Base-by-base conservation (phyloP, 2,329 filamentous ascomycete genomes). In the Trichoderma koningiopsis region DNA sequence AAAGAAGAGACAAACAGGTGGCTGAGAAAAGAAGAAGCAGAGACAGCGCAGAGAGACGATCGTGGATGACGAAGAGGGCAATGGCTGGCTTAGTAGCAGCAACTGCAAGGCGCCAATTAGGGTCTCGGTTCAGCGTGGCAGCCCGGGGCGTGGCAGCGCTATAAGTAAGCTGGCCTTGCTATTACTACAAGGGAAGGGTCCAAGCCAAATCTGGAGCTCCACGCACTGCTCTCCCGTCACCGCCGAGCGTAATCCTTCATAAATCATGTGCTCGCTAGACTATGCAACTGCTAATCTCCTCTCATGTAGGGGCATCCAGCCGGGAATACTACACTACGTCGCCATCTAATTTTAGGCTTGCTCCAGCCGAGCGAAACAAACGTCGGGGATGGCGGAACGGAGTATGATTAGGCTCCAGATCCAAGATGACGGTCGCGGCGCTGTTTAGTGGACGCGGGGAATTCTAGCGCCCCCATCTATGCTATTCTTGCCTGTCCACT, bases 401-500 rank as follows among this genome's bases (percentile, higher is more conserved):
- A 24, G 47, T 5, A 49, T 19, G 5, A 29, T 24, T 29, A 62
- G 60, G 60, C 60, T 22, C 27, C 60, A 62, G 60, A 53, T 63
- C 31, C 47, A 37, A 37, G 60, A 33, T 35, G 55, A 11, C 8
- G 47, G 60, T 47, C 52, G 37, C 47, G 60, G 47, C 60, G 60
- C 47, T 55, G 47, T 27, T 43, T 63, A 63, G 60, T 40, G 60
- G 47, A 53, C 60, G 47, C 47, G 60, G 60, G 60, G 60, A 24
- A 14, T 31, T 35, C 27, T 55, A 63, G 60, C 60, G 60, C 33
- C 60, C 47, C 60, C 40, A 40, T 62, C 60, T 19, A 53, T 63
- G 60, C 31, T 35, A 56, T 56, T 56, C 53, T 56, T 19, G 27
- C 27, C 11, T 56, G 53, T 55, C 61, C 61, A 55, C 61, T 64